Base-by-base conservation (phyloP, 2,329 filamentous ascomycete genomes). In the Xylariaceae sp. region DNA sequence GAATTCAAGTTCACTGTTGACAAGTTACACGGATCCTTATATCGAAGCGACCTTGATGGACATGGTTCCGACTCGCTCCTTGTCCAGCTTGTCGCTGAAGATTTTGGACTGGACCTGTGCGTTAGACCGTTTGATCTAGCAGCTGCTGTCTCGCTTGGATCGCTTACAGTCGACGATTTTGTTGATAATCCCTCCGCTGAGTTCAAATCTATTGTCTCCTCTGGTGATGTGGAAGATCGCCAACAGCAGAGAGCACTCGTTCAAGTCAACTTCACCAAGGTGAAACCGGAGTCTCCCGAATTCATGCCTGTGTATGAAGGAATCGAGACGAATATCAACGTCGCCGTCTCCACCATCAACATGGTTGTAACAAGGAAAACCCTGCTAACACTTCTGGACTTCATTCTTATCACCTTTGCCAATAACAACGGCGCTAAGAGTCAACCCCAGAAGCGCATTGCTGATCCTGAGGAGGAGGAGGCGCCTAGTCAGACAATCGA, bases 1-100 rank as follows among this genome's bases (percentile, higher is more conserved):
- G 92, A 99, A 72, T 90, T 99, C 77, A 95, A 92, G 66, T 99
- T 99, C 73, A 92, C 90, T 7, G 94, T 99, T 42, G 94, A 96
- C 69, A 91, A 89, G 62, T 82, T 99, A 51, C 92, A 95, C 74
- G 94, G 94, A 1, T 97, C 94, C 0, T 79, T 99, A 1, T 99
- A 90, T 73, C 86, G 87, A 64, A 91, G 92, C 58, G 92, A 97
- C 67, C 85, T 89, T 0, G 87, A 93, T 66, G 86, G 87, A 51
- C 82, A 82, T 62, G 87, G 87, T 63, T 82, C 86, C 0, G 95
- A 99, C 68, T 80, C 89, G 56, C 78, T 99, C 1, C 80, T 99
- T 7, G 93, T 96, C 1, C 93, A 97, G 69, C 78, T 99, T 6
- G 87, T 97, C 39, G 94, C 94, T 0, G 89, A 97, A 72, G 83